Percentiles rank a stretch among this genome's conserved stretches.
Evolutionary conservation across 2,329 filamentous ascomycete species (phyloP).

Genomic region (Penicillium polonicum): DNA sequence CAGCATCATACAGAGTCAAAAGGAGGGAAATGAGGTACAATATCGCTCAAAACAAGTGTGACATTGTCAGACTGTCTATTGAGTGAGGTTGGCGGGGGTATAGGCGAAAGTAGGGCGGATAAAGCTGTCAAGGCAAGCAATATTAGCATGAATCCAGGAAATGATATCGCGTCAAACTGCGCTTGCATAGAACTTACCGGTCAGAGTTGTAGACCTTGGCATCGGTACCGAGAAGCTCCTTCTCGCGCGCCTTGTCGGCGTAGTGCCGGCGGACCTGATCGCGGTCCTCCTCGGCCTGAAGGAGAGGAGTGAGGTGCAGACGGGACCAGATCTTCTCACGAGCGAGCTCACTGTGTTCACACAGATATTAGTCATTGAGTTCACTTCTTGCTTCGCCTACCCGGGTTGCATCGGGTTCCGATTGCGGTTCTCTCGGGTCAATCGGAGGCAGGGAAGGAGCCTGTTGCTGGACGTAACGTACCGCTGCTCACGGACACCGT

Average conservation of each 20-base stretch:
- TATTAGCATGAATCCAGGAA: constrained; percentile 8
- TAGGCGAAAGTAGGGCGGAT: constrained; percentile 77
- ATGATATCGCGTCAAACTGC: not conserved
- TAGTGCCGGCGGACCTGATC: constrained; percentile 85
- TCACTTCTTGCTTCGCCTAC: not conserved
- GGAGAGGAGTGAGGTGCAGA: constrained; percentile 87
- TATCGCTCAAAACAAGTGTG: constrained; percentile 10
- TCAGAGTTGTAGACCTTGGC: constrained; percentile 85
- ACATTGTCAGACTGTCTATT: constrained; percentile 47
- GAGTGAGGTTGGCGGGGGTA: constrained; percentile 62
- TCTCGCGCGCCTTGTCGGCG: constrained; percentile 86
- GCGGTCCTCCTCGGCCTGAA: constrained; percentile 95
- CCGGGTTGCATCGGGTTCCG: constrained; percentile 1
- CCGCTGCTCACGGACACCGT: constrained; percentile 89
- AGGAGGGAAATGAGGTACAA: constrained; percentile 8
- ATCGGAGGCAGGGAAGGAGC: constrained; percentile 10
- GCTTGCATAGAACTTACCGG: constrained; percentile 58
- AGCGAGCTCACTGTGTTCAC: constrained; percentile 71
- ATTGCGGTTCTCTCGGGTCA: constrained; percentile 13
- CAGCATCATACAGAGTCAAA: constrained; percentile 11
- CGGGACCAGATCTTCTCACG: constrained; percentile 98
- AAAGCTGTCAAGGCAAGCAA: constrained; percentile 55
- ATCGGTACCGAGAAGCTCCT: constrained; percentile 81
- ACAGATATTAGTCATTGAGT: constrained; percentile 4
- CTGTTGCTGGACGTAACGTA: constrained; percentile 49